Conservation (phyloP, 805 yeast species). For the Candida ulmi region DNA sequence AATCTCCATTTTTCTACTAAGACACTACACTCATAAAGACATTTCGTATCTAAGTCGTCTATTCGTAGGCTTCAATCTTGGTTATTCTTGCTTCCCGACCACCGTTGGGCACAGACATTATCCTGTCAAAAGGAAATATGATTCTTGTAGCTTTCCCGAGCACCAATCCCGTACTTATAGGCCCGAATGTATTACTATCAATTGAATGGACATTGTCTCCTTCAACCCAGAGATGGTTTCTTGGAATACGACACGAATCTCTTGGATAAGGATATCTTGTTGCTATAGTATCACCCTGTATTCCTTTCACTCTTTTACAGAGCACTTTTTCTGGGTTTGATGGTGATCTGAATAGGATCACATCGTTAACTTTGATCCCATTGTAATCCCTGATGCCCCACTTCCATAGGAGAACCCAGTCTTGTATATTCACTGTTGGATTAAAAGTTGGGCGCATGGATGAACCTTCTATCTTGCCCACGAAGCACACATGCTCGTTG, state of each 20-base stretch:
- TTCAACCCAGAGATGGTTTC: slow-evolving; percentile 89
- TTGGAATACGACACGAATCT: slow-evolving; percentile 55
- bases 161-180: slow-evolving; percentile 75
- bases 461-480: slow-evolving; percentile 70
- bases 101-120: slow-evolving; percentile 45
- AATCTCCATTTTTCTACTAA: neutral
- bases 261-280: slow-evolving; percentile 68
- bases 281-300: slow-evolving; percentile 62
- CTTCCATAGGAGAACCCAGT: slow-evolving; percentile 68
- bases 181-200: slow-evolving; percentile 87
- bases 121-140: slow-evolving; percentile 63
- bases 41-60: too few relatives aligned
- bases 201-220: slow-evolving; percentile 85
- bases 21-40: neutral
- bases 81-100: slow-evolving; percentile 45
- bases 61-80: slow-evolving; percentile 1
- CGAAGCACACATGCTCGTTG: slow-evolving; percentile 64
- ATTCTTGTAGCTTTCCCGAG: slow-evolving; percentile 68
- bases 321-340: slow-evolving; percentile 68
- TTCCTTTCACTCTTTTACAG: slow-evolving; percentile 74
- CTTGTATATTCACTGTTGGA: slow-evolving; percentile 48
- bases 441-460: slow-evolving; percentile 91
- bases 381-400: slow-evolving; percentile 44
- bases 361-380: slow-evolving; percentile 56
- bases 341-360: slow-evolving; percentile 75